These are phyloP conservation scores for Calonectria naviculata DNA, from an alignment of 2,329 filamentous ascomycete genomes.

Conservation along the genomic window DNA sequence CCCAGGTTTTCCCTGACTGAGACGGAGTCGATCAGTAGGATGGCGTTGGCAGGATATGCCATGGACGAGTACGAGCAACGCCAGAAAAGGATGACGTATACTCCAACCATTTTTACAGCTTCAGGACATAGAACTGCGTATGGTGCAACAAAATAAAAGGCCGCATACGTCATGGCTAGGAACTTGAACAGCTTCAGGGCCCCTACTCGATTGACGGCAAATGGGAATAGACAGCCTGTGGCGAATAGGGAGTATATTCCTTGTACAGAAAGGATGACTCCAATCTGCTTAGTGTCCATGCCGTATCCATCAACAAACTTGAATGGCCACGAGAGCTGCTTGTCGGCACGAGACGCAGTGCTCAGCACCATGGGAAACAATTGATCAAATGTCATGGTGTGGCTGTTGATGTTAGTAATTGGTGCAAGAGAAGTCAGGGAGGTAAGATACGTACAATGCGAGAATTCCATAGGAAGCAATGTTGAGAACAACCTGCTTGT, in stretches of 20 bases:
- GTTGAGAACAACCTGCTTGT: slow-evolving; percentile 80
- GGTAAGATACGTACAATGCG: slow-evolving; percentile 79
- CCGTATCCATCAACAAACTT: slow-evolving; percentile 90
- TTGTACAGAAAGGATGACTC: slow-evolving; percentile 88
- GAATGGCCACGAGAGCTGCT: slow-evolving; percentile 76
- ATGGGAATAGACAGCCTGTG: slow-evolving; percentile 85
- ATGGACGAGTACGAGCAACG: slow-evolving; percentile 94
- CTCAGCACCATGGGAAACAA: slow-evolving; percentile 93
- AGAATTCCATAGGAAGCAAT: slow-evolving; percentile 92
- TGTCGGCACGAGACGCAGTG: slow-evolving; percentile 65
- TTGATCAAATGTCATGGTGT: slow-evolving; percentile 97
- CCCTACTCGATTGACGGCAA: slow-evolving; percentile 79
- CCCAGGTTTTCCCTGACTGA: slow-evolving; percentile 87
- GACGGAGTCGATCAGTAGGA: slow-evolving; percentile 88
- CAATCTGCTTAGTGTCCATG: slow-evolving; percentile 84
- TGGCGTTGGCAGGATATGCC: slow-evolving; percentile 89
- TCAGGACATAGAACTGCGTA: slow-evolving; percentile 89
- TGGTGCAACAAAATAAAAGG: slow-evolving; percentile 87
- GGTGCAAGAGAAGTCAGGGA: not conserved
- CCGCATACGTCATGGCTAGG: slow-evolving; percentile 83
- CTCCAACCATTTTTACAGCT: slow-evolving; percentile 75
- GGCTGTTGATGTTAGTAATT: slow-evolving; percentile 63
- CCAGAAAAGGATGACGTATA: slow-evolving; percentile 84
- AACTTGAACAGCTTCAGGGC: slow-evolving; percentile 84
- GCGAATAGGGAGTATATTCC: slow-evolving; percentile 90